Base-by-base conservation (phyloP, 805 yeast genomes). In the Saturnispora silvae region DNA sequence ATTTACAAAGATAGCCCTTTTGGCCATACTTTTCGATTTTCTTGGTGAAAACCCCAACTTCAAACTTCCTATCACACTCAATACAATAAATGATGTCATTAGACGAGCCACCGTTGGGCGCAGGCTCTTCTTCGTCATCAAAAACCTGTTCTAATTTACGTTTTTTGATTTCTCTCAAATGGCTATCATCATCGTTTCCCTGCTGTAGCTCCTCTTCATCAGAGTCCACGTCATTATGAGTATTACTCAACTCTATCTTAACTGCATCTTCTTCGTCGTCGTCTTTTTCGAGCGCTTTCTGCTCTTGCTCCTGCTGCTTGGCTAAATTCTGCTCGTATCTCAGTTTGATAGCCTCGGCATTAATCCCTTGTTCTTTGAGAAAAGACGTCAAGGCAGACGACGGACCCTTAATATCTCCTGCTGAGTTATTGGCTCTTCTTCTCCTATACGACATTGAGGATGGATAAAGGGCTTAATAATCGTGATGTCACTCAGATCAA, bases 301-400 rank as follows among this genome's bases (percentile, higher is more conserved):
- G 32, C 14, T 56, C 59, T 42, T 54, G 42, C 55, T 63, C 67
- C 40, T 67, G 53, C 31, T 47, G 45, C n/a, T n/a, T n/a, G n/a
- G n/a, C n/a, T 28, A 47, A 37, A 17, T 52, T 47, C 24, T 46
- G 52, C 38, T 56, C 61, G 35, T 54, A 54, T 37, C 65, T 45
- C 34, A 61, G 61, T 51, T 86, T 67, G 53, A 85, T 85, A 29
- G 74, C 76, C 40, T 77, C 85, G 1, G 95, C 85, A 51, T 65
- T 81, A 59, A 87, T 87, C 25, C 96, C 96, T 57, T 86, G 94
- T 40, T 81, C 84, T 34, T 86, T 66, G 42, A 87, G 66, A 51
- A 87, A 87, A 57, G 82, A 92, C 0, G 96, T 87, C 46, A 87
- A 64, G 0, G 96, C 96, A 47, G 94, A 80, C 61, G 83, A 84